Evolutionary conservation across 1,139 yeast genomes (phyloP), one percentile per base, ranked within the genome.

Genomic region (Yamadazyma triangularis): DNA sequence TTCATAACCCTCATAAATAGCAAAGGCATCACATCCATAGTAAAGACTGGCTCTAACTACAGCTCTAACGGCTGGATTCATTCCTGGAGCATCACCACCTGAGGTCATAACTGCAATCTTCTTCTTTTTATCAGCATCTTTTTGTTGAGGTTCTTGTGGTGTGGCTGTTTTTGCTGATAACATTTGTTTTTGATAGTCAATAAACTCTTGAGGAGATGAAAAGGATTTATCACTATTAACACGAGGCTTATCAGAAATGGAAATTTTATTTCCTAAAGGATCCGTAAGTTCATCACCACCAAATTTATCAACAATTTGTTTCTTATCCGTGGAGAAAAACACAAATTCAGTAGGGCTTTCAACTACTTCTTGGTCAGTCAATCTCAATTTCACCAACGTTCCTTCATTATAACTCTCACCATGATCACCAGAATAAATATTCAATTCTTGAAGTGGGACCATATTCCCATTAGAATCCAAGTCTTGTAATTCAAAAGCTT

Each of bases 1-100:
- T 42, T 79, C 79, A 57, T 83, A 83, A 37, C 93, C 93, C 59
- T 83, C 93, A 53, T 73, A 77, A 18, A 83, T 69, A 3, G 84
- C 88, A 51, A 66, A 83, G 2, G 82, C 83, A 44, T 78, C 82
- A 52, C 89, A 81, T 10, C 80, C 85, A 39, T 73, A 64, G 58
- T 66, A 77, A 41, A 83, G 79, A 33, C 85, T 84, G 0, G 89
- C 76, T 45, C 93, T 64, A 7, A 82, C 83, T 31, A 83, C 86
- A 2, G 91, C 89, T 43, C 91, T 67, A 8, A 83, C 91, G 15
- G 78, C 81, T 4, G 91, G 86, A 51, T 80, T 80, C 93, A 83
- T 83, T 46, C 93, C 93, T 13, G 86, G 91, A 28, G 91, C 82
- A 53, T 83, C 93, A 50, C 93, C 93, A 41, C 93, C 93, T 1